phyloP scores from a whole-genome alignment of 2,329 filamentous ascomycete species.

The Paecilomyces formosus region DNA sequence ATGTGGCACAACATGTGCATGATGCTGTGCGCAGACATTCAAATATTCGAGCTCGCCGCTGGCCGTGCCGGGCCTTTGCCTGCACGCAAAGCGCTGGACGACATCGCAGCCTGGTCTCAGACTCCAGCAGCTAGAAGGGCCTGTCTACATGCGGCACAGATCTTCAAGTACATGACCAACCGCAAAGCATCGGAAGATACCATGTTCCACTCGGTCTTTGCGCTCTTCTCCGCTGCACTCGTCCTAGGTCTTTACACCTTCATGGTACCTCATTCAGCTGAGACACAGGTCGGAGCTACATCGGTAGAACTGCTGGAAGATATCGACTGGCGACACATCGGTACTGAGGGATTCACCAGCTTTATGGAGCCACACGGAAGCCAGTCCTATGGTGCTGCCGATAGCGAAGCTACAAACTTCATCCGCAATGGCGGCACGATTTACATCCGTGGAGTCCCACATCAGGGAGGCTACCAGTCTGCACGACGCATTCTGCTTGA shows the following conservation, averaged over 20 bases:
- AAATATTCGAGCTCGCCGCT: constrained; percentile 47
- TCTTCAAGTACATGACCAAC: constrained; percentile 44
- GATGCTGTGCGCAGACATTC: constrained; percentile 44
- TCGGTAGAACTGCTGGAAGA: constrained; percentile 42
- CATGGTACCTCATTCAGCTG: constrained; percentile 29
- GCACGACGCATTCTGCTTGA: constrained; percentile 46
- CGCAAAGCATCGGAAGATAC: constrained; percentile 47
- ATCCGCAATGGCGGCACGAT: constrained; percentile 43
- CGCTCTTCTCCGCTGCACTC: constrained; percentile 45
- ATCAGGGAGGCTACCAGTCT: constrained; percentile 44
- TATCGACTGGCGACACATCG: constrained; percentile 43
- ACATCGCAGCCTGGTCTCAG: constrained; percentile 45
- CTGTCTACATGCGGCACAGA: constrained; percentile 46
- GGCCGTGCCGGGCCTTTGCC: constrained; percentile 42
- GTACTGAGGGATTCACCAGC: constrained; percentile 38
- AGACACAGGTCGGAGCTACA: constrained; percentile 15
- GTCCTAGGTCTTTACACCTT: constrained; percentile 47
- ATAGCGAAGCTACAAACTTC: constrained; percentile 33
- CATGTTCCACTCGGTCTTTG: constrained; percentile 43
- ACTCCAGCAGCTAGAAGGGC: constrained; percentile 44
- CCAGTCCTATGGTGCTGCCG: constrained; percentile 17
- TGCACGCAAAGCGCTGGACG: constrained; percentile 42
- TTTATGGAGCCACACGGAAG: constrained; percentile 26
- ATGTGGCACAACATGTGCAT: constrained; percentile 50
- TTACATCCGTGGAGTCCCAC: constrained; percentile 40